Base-by-base conservation (phyloP, 768 basidiomycete genomes). In the Rhodotorula toruloides region DNA sequence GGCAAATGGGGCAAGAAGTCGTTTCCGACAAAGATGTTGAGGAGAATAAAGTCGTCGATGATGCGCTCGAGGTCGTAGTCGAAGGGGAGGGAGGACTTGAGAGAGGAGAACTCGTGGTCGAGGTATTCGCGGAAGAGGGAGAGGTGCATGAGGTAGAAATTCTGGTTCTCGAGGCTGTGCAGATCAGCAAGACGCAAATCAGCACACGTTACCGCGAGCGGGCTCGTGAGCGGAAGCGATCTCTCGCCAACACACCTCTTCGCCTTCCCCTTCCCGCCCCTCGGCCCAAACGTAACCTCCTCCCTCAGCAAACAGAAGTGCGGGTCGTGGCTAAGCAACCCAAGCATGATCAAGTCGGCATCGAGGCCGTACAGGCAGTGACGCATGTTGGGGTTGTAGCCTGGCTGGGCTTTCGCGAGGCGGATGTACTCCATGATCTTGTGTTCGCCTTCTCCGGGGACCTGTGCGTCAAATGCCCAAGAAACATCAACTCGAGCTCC, bases 351-450 rank as follows among this genome's bases (percentile, higher is more conserved):
- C 71, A 99, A 79, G 80, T 99, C 96, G 39, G 96, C 96, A 76
- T 99, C 96, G 42, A 99, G 86, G 48, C 96, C 96, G 77, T 99
- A 99, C 60, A 99, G 81, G 79, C 96, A 99, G 79, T 99, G 96
- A 72, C 96, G 87, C 61, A 92, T 84, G 78, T 97, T 98, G 7
- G 94, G 90, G 79, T 96, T 88, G 80, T 98, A 93, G 77, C 90
- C 87, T 13, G 89, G 90, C 77, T 98, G 96, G 37, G 96, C 93
- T 73, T 93, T 88, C 58, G 88, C 87, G 67, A 91, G 79, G 44
- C 96, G 87, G 76, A 99, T 98, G 79, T 93, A 99, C 77, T 97
- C 96, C 89, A 98, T 97, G 72, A 99, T 93, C 82, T 99, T 99
- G 84, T 99, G 96, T 77, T 99, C 96, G 65, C 96, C 96, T 79